Percentiles rank a stretch among this genome's conserved stretches.
phyloP scores from a whole-genome alignment of 495 filamentous ascomycete species.

The Podospora fimiseda region DNA sequence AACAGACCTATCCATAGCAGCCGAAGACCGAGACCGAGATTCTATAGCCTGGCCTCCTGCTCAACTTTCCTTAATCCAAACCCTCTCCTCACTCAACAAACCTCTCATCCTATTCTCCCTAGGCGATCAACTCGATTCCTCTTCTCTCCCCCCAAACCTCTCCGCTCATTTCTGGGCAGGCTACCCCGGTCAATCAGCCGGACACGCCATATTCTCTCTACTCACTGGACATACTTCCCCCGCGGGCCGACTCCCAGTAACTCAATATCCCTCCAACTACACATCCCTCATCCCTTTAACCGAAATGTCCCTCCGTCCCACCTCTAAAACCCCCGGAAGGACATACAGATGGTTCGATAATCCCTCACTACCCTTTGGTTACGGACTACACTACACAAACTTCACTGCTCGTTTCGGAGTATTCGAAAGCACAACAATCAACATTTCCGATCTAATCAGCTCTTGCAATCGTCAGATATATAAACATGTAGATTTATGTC shows the following conservation, averaged over 20 bases:
- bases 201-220: constrained; percentile 45
- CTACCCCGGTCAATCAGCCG: constrained; percentile 52
- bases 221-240: constrained; percentile 48
- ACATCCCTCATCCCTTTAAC: constrained; percentile 33
- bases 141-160: constrained; percentile 46
- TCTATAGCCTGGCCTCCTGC: constrained; percentile 35
- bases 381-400: constrained; percentile 41
- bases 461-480: constrained; percentile 14
- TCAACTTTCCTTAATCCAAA: constrained; percentile 33
- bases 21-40: constrained; percentile 34
- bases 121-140: constrained; percentile 52
- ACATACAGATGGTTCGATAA: constrained; percentile 41
- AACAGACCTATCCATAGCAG: constrained; percentile 32
- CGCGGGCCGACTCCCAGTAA: constrained; percentile 56
- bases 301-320: constrained; percentile 38
- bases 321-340: constrained; percentile 26
- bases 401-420: constrained; percentile 37
- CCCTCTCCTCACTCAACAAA: constrained; percentile 29
- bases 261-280: constrained; percentile 40
- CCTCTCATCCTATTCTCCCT: constrained; percentile 35
- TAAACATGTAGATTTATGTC: constrained; percentile 34
- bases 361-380: constrained; percentile 41
- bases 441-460: constrained; percentile 18
- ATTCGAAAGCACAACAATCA: constrained; percentile 6
- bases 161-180: constrained; percentile 47